Evolutionary conservation across 2,329 filamentous ascomycete species (phyloP).

Genomic region (Colletotrichum godetiae): DNA sequence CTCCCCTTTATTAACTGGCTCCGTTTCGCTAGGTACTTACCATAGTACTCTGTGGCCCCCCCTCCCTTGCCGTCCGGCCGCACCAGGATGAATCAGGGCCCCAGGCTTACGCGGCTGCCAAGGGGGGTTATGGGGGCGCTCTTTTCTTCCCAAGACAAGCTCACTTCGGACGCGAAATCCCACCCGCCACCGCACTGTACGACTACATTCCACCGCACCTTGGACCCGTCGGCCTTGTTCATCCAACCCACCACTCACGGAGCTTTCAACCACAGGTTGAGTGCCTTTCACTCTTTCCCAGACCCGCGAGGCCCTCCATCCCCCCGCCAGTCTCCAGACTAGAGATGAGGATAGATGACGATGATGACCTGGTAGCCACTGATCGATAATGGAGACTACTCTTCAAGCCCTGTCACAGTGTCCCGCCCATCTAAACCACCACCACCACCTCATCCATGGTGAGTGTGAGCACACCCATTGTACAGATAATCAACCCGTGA

Average conservation of each 20-base stretch:
- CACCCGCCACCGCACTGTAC: background rate
- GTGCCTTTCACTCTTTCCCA: slow-evolving; percentile 14
- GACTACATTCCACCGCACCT: background rate
- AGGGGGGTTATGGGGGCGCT: slow-evolving; percentile 1
- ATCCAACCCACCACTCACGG: background rate
- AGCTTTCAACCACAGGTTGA: background rate
- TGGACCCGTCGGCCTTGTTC: background rate
- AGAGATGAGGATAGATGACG: slow-evolving; percentile 17
- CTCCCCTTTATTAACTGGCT: slow-evolving; percentile 18
- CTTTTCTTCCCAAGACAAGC: slow-evolving; percentile 19
- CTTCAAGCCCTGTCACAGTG: background rate
- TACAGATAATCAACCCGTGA: background rate
- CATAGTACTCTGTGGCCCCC: background rate
- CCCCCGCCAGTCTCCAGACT: background rate
- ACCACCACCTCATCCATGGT: background rate
- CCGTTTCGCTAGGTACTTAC: slow-evolving; percentile 15
- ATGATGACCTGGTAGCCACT: background rate
- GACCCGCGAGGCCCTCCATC: background rate
- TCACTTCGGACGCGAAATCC: slow-evolving; percentile 20
- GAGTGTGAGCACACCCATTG: background rate
- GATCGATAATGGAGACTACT: background rate
- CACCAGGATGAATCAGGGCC: slow-evolving; percentile 34
- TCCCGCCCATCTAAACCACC: background rate
- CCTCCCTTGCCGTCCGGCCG: slow-evolving; percentile 28
- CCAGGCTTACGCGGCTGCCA: slow-evolving; percentile 36